phyloP scores from a whole-genome alignment of 306 rosid species.

The Malus domestica region ASM211411v1 NC_041796.1:6103501-6104000 shows the following conservation, averaged over 20 bases:
- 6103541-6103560: neutral
- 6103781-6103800: too few species aligned
- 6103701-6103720: neutral
- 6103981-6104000: neutral
- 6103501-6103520: slow-evolving; percentile 29
- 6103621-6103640: slow-evolving; percentile 30
- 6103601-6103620: slow-evolving; percentile 23
- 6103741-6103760: too few species aligned
- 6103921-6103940: neutral
- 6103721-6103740: too few species aligned
- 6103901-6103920: neutral
- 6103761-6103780: too few species aligned
- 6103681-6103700: slow-evolving; percentile 6
- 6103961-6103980: neutral
- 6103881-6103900: neutral
- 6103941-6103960: neutral
- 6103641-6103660: slow-evolving; percentile 39
- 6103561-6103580: neutral
- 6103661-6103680: slow-evolving; percentile 25
- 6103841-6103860: too few species aligned
- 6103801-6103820: too few species aligned
- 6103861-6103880: too few species aligned
- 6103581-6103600: slow-evolving; percentile 29
- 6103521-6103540: slow-evolving; percentile 8
- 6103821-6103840: too few species aligned